A percentile compares a stretch with the other conserved stretches of the same genome.
phyloP scores from a whole-genome alignment of 2,329 filamentous ascomycete species.

The Penicillium capsulatum region DNA sequence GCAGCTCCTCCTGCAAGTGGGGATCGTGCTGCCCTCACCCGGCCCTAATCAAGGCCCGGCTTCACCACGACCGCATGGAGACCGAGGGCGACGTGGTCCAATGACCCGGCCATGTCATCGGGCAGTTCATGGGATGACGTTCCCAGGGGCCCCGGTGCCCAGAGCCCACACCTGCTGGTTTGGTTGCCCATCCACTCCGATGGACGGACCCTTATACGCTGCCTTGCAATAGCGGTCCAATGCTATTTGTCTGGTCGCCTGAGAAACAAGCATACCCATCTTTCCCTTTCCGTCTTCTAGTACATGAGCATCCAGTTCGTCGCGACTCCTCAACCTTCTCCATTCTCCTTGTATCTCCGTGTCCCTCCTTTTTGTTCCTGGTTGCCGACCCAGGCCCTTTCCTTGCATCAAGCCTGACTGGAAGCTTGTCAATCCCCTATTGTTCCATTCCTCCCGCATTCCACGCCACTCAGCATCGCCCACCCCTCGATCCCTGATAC shows the following conservation, averaged over 20 bases:
- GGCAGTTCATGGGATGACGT: constrained; percentile 34
- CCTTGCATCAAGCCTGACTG: constrained; percentile 26
- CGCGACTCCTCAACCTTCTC: constrained; percentile 18
- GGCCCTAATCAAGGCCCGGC: constrained; percentile 27
- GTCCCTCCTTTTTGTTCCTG: constrained; percentile 21
- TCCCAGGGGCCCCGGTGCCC: constrained; percentile 25
- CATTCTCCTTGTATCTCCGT: constrained; percentile 22
- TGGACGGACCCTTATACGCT: constrained; percentile 33
- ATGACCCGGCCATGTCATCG: constrained; percentile 30
- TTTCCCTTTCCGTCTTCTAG: constrained; percentile 27
- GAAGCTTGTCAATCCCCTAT: constrained; percentile 26
- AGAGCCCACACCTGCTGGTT: constrained; percentile 23
- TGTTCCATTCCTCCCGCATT: constrained; percentile 20
- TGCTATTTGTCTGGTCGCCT: constrained; percentile 24
- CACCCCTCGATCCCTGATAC: constrained; percentile 24
- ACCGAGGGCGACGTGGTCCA: constrained; percentile 42
- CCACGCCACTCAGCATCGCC: constrained; percentile 21
- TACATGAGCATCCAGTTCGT: constrained; percentile 23
- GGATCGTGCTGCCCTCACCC: constrained; percentile 25
- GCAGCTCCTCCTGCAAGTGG: constrained; percentile 30
- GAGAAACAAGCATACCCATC: constrained; percentile 29
- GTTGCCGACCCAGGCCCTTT: too few relatives aligned
- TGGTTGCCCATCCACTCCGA: constrained; percentile 27
- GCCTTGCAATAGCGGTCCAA: constrained; percentile 32
- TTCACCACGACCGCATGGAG: constrained; percentile 24